Evolutionary conservation across 2,329 filamentous ascomycete species (phyloP).

Genomic region (Alternaria atra): DNA sequence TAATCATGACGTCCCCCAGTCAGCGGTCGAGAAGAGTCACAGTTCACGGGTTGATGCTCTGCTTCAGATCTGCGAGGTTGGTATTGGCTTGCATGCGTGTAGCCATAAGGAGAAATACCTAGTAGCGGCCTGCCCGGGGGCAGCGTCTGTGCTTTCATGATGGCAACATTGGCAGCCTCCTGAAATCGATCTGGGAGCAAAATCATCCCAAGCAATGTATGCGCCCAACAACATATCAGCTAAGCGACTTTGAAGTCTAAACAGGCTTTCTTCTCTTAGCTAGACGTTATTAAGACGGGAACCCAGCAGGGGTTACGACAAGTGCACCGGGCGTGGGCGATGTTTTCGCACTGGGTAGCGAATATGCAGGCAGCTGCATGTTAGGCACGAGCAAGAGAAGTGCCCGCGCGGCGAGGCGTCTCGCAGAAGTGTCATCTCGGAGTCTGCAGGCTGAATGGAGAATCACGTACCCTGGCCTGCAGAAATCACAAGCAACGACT

Average conservation of each 20-base stretch:
- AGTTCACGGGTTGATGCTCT: neutral
- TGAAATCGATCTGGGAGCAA: conserved; percentile 10
- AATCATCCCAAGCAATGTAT: conserved; percentile 5
- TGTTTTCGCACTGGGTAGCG: conserved; percentile 14
- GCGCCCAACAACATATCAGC: conserved; percentile 1
- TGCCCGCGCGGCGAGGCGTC: conserved; percentile 13
- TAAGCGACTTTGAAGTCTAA: neutral
- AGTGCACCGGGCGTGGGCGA: conserved; percentile 9
- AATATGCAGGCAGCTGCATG: conserved; percentile 10
- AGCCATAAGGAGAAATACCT: conserved; percentile 15
- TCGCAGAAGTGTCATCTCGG: conserved; percentile 13
- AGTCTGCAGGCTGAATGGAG: conserved; percentile 26
- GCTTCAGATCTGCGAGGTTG: conserved; percentile 3
- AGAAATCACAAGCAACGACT: conserved; percentile 5
- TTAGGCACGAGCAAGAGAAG: conserved; percentile 24
- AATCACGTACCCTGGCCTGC: conserved; percentile 4
- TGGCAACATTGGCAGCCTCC: conserved; percentile 19
- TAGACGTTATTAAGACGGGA: conserved; percentile 10
- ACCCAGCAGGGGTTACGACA: conserved; percentile 2
- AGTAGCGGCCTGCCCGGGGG: conserved; percentile 10
- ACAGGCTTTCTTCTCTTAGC: conserved; percentile 8
- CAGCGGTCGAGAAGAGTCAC: neutral
- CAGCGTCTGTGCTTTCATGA: conserved; percentile 14
- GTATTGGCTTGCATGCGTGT: conserved; percentile 13
- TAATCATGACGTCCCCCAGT: conserved; percentile 3